Base-by-base conservation (phyloP, 2,329 filamentous ascomycete genomes). In the Keithomyces neogunnii region DNA sequence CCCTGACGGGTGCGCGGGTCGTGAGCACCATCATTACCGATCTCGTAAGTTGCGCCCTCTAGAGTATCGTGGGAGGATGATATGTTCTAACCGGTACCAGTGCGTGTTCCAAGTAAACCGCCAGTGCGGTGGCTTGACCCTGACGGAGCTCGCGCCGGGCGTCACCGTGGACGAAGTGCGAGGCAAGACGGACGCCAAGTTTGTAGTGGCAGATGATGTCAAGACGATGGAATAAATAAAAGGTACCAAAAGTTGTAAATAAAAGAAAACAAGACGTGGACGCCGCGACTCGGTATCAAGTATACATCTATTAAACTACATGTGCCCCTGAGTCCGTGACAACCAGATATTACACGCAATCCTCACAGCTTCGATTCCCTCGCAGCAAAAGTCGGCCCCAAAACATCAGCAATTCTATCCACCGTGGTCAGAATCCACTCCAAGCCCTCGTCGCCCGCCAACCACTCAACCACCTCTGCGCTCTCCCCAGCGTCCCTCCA, bases 21-120 rank as follows among this genome's bases (percentile, higher is more conserved):
- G 84, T 86, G 6, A 85, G 81, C 71, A 85, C 82, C 3, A 85
- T 88, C 52, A 86, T 87, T 52, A 88, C 84, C 0, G 84, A 93
- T 57, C 66, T 92, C 63, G 84, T 84, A 64, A 70, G 81, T 75
- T 33, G 3, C 6, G 2, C 26, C n/a, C 19, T 10, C 10, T n/a
- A 43, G 6, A 38, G 6, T 30, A 28, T 30, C 32, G 32, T 48
- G 39, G 28, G 7, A 7, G 26, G 3, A 5, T n/a, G 5, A 9
- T 13, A 40, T 29, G 29, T 51, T 28, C 42, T 52, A 57, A 57
- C 58, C 32, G 45, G 3, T 13, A 19, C 10, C 52, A 83, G 77
- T 85, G 84, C 55, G 86, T 90, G 4, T 86, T 87, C 65, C 73
- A 86, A 60, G 83, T 87, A 6, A 80, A 86, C 58, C 75, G 85